Evolutionary conservation across 371 early-diverging fungal genomes (phyloP).

Genomic region (Smittium culicis): DNA sequence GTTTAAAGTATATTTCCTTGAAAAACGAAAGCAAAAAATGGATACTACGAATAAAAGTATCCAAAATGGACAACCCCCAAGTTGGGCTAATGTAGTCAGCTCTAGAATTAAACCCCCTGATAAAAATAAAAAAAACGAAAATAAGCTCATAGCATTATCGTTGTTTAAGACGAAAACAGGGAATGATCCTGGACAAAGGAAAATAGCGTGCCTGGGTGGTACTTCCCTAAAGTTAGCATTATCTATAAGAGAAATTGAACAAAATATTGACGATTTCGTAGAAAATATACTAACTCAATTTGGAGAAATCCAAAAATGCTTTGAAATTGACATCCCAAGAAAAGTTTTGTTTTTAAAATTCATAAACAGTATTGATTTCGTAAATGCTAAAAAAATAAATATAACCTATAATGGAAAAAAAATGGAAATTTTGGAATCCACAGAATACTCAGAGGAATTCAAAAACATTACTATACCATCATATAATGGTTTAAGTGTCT

Average conservation of each 20-base stretch:
- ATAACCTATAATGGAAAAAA: not conserved
- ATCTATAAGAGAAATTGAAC: not conserved
- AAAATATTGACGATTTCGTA: not conserved
- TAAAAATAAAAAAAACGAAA: not conserved
- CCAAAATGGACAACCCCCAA: not conserved
- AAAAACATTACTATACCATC: not conserved
- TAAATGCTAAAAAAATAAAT: not conserved
- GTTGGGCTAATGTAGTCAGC: not conserved
- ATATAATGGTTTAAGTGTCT: not conserved
- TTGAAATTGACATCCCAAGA: not conserved
- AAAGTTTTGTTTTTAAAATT: not conserved
- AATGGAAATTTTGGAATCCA: not conserved
- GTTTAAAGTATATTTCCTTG: not conserved
- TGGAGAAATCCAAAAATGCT: not conserved
- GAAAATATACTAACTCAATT: not conserved
- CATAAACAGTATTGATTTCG: not conserved
- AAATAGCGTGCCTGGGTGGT: not conserved
- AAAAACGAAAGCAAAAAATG: not conserved
- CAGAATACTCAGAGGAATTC: not conserved
- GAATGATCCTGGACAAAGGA: not conserved
- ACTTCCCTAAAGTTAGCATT: not conserved
- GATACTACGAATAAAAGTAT: not conserved
- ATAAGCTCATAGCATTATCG: not conserved
- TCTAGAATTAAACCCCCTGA: not conserved
- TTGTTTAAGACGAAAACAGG: not conserved